Evolutionary conservation across 2,329 filamentous ascomycete species (phyloP).

Genomic region (Cordyceps javanica): DNA sequence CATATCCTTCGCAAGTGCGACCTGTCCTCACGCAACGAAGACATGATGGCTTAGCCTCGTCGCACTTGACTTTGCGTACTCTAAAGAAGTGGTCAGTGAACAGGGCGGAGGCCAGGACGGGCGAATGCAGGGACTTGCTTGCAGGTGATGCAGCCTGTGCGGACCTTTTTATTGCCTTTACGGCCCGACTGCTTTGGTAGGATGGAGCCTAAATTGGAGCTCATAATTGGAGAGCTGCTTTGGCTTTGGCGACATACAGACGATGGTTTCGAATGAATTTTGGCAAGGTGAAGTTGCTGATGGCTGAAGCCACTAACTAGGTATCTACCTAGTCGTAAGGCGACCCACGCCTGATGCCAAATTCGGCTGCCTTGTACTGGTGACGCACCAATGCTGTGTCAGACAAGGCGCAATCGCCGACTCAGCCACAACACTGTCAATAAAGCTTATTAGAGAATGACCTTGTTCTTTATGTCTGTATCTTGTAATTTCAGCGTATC

Average conservation of each 20-base stretch:
- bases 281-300: background rate
- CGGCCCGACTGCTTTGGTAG: slow-evolving; percentile 22
- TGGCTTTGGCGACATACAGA: background rate
- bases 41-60: slow-evolving; percentile 48
- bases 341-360: background rate
- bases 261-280: background rate
- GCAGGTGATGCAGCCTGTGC: slow-evolving; percentile 49
- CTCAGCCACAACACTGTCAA: no score
- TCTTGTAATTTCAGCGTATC: background rate
- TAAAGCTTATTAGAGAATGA: no score
- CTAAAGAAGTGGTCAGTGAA: slow-evolving; percentile 23
- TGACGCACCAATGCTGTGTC: no score
- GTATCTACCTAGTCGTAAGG: background rate
- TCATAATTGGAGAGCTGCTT: background rate
- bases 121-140: slow-evolving; percentile 35
- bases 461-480: background rate
- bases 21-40: slow-evolving; percentile 48
- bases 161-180: slow-evolving; percentile 40
- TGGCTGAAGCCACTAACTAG: slow-evolving; percentile 12
- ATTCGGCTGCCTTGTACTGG: no score
- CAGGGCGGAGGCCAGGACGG: background rate
- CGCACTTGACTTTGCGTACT: slow-evolving; percentile 51
- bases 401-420: no score
- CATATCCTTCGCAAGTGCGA: slow-evolving; percentile 51
- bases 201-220: background rate